Evolutionary conservation across 1,139 yeast species (phyloP), one percentile per base, ranked within the genome.

Genomic region (Yamadazyma siamensis): DNA sequence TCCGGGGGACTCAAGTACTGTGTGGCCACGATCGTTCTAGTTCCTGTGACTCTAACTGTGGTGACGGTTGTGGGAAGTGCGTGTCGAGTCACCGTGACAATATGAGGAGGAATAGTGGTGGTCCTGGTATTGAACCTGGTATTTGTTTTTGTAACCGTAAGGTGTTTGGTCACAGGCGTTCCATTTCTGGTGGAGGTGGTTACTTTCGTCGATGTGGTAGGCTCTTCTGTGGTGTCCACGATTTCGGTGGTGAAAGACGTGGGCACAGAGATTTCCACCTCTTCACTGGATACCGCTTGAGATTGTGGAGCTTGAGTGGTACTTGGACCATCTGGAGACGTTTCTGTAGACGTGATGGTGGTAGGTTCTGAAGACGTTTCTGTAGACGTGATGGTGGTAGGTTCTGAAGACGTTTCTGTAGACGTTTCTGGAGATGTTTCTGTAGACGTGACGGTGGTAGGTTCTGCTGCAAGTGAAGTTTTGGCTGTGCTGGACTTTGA

Each of bases 21-120:
- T 7, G 44, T 47, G 13, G 46, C 44, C 13, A 35, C 25, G 4
- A 29, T 24, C 5, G 47, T 41, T 10, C 40, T 35, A 10, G 48
- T 40, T 5, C 43, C 43, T 11, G 39, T 36, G 22, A 29, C 24
- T 27, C 41, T 35, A 3, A 38, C 38, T n/a, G 46, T 40, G 5
- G 41, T 38, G 5, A 43, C 35, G n/a, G 43, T 36, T 14, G 46
- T 33, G n/a, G 47, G 44, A n/a, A 31, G 30, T 23, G 29, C 27
- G 12, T 28, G 15, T n/a, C 40, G 28, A 17, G 46, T 38, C 15
- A 37, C 18, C 5, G 46, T 37, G 10, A 35, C 26, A 25, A 37
- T 26, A 8, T 25, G 29, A 7, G 43, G 37, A 17, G 31, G 19
- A 12, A 30, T 28, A 3, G 39, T 32, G 6, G 34, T 31, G 10